These are phyloP conservation scores for Massospora cicadina DNA, from an alignment of 371 early-diverging fungal genomes.

Conservation along the genomic window DNA sequence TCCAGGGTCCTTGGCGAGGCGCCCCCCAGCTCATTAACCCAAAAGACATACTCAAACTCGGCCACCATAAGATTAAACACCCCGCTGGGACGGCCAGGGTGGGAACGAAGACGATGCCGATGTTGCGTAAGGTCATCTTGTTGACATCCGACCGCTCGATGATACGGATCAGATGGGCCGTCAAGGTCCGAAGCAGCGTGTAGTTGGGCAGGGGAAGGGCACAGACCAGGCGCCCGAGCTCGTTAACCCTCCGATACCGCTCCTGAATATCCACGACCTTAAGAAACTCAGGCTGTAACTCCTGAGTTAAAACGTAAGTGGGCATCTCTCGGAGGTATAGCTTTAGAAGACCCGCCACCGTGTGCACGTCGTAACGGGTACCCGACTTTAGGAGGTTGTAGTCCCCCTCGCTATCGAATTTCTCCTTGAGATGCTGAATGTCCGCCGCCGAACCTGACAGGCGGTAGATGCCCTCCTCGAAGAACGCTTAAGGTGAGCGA, in stretches of 20 bases:
- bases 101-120: conserved; percentile 88
- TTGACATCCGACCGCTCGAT: conserved; percentile 63
- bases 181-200: conserved; percentile 65
- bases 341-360: conserved; percentile 80
- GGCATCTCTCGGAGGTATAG: conserved; percentile 81
- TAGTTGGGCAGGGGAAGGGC: conserved; percentile 71
- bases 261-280: conserved; percentile 26
- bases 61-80: conserved; percentile 73
- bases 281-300: conserved; percentile 57
- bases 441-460: conserved; percentile 57
- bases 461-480: conserved; percentile 94
- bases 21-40: conserved; percentile 12
- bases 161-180: conserved; percentile 72
- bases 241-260: conserved; percentile 44
- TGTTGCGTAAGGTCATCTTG: conserved; percentile 86
- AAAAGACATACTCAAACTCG: conserved; percentile 74
- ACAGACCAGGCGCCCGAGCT: conserved; percentile 59
- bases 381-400: conserved; percentile 22
- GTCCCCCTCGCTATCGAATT: conserved; percentile 48
- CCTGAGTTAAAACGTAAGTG: conserved; percentile 61
- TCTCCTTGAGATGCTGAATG: conserved; percentile 51
- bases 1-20: conserved; percentile 12
- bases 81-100: conserved; percentile 81
- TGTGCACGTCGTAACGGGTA: conserved; percentile 72
- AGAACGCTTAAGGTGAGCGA: conserved; percentile 19